Conservation (phyloP, 1,284 basidiomycete species). For the Leccinum fuscescens region DNA sequence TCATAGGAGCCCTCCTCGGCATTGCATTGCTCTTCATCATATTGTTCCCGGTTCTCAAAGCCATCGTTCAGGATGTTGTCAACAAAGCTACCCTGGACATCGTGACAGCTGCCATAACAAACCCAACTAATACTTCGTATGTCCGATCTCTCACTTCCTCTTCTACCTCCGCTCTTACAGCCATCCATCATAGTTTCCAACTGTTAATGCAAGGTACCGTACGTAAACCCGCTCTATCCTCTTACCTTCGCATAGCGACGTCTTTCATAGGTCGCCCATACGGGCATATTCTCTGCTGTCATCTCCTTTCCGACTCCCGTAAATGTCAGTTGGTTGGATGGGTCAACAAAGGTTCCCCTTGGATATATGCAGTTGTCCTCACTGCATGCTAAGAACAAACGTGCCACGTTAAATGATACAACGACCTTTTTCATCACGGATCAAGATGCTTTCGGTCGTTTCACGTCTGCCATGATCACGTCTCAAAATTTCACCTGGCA, state of each 20-base stretch:
- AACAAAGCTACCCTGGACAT: conserved; percentile 54
- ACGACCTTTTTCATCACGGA: conserved; percentile 55
- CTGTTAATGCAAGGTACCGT: conserved; percentile 48
- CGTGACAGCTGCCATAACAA: conserved; percentile 47
- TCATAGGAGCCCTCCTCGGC: conserved; percentile 42
- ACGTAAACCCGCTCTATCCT: conserved; percentile 11
- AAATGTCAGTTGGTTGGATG: conserved; percentile 53
- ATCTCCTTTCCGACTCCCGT: conserved; percentile 57
- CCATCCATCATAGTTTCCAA: conserved; percentile 40
- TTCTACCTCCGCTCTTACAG: not conserved
- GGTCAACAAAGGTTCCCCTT: conserved; percentile 42
- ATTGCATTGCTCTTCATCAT: conserved; percentile 65
- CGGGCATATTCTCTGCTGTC: conserved; percentile 56
- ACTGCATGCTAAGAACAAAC: conserved; percentile 49
- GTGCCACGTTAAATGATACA: conserved; percentile 58
- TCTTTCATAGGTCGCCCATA: conserved; percentile 52
- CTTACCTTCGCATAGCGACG: not conserved
- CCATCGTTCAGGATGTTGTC: conserved; percentile 62
- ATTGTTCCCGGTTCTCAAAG: conserved; percentile 61
- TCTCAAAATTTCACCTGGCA: conserved; percentile 72
- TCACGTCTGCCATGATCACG: conserved; percentile 64
- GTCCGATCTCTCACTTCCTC: conserved; percentile 25
- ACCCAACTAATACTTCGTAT: conserved; percentile 53
- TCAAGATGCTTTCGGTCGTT: conserved; percentile 54
- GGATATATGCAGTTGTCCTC: conserved; percentile 49